A percentile compares a stretch with the other conserved stretches of the same genome.
Conservation (phyloP, 345 rosid genomes). For the Eucalyptus paniculata region DNA sequence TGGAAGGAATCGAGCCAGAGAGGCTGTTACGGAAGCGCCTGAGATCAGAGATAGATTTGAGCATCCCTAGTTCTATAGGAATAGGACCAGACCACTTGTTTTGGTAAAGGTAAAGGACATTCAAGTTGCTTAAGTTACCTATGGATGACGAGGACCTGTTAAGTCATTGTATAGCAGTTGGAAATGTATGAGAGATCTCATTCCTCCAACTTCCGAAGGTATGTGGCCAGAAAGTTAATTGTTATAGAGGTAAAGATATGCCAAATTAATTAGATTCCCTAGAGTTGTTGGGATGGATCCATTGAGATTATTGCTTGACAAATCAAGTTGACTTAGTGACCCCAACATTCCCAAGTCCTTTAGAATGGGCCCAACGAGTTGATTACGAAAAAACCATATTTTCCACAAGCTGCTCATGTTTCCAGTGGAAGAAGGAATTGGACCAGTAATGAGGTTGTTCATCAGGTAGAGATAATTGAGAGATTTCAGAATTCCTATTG, state of each 20-base stretch:
- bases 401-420: no score
- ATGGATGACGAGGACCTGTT: not conserved
- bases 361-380: not conserved
- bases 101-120: not conserved
- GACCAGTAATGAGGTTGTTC: no score
- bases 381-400: no score
- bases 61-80: not conserved
- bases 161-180: not conserved
- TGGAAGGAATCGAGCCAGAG: no score
- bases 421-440: no score
- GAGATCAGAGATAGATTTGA: not conserved
- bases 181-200: not conserved
- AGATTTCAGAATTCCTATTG: no score
- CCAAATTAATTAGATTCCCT: not conserved
- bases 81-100: not conserved
- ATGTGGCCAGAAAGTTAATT: not conserved
- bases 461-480: no score
- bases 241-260: not conserved
- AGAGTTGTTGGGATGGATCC: not conserved
- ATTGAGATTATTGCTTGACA: not conserved
- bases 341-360: not conserved
- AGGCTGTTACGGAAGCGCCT: rapidly evolving
- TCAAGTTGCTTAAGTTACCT: not conserved
- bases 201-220: not conserved
- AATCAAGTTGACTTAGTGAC: not conserved